Conservation (phyloP, 352 stramenopile species). For the Thraustochytrium striatum region DNA sequence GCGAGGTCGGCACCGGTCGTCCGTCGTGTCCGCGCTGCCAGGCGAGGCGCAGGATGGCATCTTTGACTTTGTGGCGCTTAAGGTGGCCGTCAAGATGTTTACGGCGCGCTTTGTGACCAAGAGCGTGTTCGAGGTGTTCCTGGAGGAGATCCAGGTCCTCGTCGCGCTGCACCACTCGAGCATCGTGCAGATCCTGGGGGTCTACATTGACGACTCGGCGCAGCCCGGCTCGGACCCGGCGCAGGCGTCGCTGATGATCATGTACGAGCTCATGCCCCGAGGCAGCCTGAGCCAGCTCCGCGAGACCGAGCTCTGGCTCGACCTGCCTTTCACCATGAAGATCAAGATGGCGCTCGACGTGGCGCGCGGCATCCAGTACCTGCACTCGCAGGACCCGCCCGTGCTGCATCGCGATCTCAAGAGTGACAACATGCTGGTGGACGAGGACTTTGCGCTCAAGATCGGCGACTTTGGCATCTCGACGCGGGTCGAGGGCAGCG, state of each 20-base stretch:
- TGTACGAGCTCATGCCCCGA: constrained; percentile 91
- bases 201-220: constrained; percentile 67
- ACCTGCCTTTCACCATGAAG: constrained; percentile 1
- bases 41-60: not conserved
- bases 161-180: constrained; percentile 91
- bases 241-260: constrained; percentile 88
- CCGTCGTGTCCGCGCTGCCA: not conserved
- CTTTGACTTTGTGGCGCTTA: constrained; percentile 1
- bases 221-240: constrained; percentile 51
- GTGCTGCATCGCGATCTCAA: constrained; percentile 98
- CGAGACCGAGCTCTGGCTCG: constrained; percentile 1
- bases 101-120: constrained; percentile 8
- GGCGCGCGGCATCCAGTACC: constrained; percentile 89
- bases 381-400: constrained; percentile 93
- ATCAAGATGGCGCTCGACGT: constrained; percentile 57
- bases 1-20: not conserved
- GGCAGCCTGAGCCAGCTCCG: constrained; percentile 14
- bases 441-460: constrained; percentile 72
- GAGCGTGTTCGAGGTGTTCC: constrained; percentile 49
- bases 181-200: constrained; percentile 96
- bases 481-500: not conserved
- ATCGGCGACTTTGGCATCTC: constrained; percentile 92
- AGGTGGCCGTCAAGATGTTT: constrained; percentile 52
- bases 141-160: constrained; percentile 56
- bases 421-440: constrained; percentile 75